These are phyloP conservation scores for Sordaria brevicollis DNA, from an alignment of 495 filamentous ascomycete species.

Conservation along the genomic window DNA sequence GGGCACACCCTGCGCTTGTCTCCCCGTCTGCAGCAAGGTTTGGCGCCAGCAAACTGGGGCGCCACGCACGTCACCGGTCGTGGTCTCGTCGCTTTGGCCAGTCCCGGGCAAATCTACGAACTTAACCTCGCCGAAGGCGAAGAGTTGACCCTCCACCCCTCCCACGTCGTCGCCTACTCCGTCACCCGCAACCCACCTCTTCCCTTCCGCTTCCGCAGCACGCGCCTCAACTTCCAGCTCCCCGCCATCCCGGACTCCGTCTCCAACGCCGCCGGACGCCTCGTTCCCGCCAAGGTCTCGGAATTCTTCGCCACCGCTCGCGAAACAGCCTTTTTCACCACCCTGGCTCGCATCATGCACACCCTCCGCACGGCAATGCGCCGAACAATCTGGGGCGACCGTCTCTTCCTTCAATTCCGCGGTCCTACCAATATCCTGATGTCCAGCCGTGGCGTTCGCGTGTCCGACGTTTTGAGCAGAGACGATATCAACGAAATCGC, in stretches of 20 bases:
- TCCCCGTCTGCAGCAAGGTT: slow-evolving; percentile 60
- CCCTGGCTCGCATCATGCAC: slow-evolving; percentile 48
- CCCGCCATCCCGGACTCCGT: slow-evolving; percentile 50
- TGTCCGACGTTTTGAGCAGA: slow-evolving; percentile 64
- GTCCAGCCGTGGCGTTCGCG: slow-evolving; percentile 65
- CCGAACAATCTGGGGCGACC: slow-evolving; percentile 84
- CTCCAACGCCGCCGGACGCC: slow-evolving; percentile 26
- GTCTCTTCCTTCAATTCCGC: slow-evolving; percentile 80
- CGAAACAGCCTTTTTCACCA: slow-evolving; percentile 59
- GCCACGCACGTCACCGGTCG: slow-evolving; percentile 77
- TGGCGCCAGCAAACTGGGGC: slow-evolving; percentile 85
- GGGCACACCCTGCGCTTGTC: slow-evolving; percentile 69
- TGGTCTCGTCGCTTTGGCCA: slow-evolving; percentile 73
- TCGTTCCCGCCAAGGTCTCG: slow-evolving; percentile 37
- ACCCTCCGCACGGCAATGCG: slow-evolving; percentile 61
- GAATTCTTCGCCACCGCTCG: slow-evolving; percentile 63
- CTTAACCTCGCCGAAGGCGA: slow-evolving; percentile 67
- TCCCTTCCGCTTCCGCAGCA: slow-evolving; percentile 77
- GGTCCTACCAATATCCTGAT: slow-evolving; percentile 78
- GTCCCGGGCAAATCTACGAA: slow-evolving; percentile 79
- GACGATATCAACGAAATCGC: slow-evolving; percentile 83
- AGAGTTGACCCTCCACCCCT: slow-evolving; percentile 76
- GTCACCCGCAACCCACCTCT: slow-evolving; percentile 60
- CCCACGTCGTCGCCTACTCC: slow-evolving; percentile 83
- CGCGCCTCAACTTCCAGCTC: slow-evolving; percentile 65